A percentile compares a stretch with the other conserved stretches of the same genome.
phyloP scores from a whole-genome alignment of 495 filamentous ascomycete genomes.

The Annulohypoxylon bovei region DNA sequence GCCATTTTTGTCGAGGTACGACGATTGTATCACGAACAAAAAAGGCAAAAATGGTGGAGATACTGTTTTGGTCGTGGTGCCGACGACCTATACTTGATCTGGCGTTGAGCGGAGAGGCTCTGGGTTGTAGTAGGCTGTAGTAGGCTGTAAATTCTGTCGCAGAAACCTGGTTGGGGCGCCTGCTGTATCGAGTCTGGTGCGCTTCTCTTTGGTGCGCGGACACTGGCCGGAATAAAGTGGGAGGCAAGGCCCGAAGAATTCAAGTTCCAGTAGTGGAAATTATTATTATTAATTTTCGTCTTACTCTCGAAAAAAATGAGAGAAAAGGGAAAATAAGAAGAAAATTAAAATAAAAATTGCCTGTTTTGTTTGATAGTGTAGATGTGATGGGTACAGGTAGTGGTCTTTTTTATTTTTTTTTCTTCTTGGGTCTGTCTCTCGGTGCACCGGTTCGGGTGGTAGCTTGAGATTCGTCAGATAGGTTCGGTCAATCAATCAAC shows the following conservation, averaged over 20 bases:
- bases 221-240: conserved; percentile 53
- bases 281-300: conserved; percentile 28
- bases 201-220: conserved; percentile 31
- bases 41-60: conserved; percentile 63
- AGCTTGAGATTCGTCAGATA: conserved; percentile 14
- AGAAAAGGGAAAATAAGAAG: conserved; percentile 30
- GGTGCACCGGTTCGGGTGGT: conserved; percentile 37
- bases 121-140: conserved; percentile 52
- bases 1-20: conserved; percentile 60
- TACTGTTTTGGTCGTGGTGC: conserved; percentile 67
- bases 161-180: conserved; percentile 63
- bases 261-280: conserved; percentile 40
- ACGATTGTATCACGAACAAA: conserved; percentile 61
- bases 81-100: conserved; percentile 68
- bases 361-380: conserved; percentile 18
- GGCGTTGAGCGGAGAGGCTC: conserved; percentile 62
- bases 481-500: conserved; percentile 3
- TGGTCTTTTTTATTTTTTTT: conserved; percentile 42
- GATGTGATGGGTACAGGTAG: neutral
- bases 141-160: conserved; percentile 58
- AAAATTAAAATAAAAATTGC: conserved; percentile 20
- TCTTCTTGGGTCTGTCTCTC: conserved; percentile 45
- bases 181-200: conserved; percentile 65
- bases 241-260: conserved; percentile 52
- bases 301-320: conserved; percentile 26